A percentile compares a stretch with the other conserved stretches of the same genome.
Conservation (phyloP, 352 stramenopile genomes). For the Peronospora farinosa region DNA sequence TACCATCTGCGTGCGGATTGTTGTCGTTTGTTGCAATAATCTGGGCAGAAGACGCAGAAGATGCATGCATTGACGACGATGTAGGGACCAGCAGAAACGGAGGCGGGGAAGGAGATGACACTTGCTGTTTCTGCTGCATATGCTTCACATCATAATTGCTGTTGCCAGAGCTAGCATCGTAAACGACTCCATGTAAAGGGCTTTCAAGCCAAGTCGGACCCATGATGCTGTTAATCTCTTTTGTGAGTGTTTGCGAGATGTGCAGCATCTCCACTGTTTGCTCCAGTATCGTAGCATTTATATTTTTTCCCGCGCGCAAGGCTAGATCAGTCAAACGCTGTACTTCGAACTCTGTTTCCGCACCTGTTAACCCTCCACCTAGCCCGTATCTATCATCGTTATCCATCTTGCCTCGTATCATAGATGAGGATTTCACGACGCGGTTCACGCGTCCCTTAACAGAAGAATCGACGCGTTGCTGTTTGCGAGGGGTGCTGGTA, state of each 20-base stretch:
- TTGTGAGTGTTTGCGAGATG: constrained; percentile 43
- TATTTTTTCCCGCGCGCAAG: constrained; percentile 58
- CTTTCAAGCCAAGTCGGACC: constrained; percentile 20
- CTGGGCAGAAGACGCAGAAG: constrained; percentile 28
- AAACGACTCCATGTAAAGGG: background rate
- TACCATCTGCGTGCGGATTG: constrained; percentile 6
- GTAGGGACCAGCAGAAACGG: constrained; percentile 39
- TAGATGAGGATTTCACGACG: constrained; percentile 15
- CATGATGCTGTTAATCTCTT: constrained; percentile 46
- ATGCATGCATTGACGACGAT: constrained; percentile 31
- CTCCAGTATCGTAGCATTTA: constrained; percentile 72
- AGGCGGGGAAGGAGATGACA: constrained; percentile 21
- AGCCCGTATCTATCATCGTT: constrained; percentile 16
- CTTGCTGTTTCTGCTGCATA: constrained; percentile 12
- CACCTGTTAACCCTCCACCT: constrained; percentile 10
- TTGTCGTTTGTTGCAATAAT: constrained; percentile 31
- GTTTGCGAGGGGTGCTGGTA: constrained; percentile 33
- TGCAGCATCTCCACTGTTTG: constrained; percentile 71
- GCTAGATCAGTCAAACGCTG: constrained; percentile 68
- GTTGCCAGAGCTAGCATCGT: constrained; percentile 4
- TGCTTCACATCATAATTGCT: constrained; percentile 10
- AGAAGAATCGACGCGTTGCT: constrained; percentile 27
- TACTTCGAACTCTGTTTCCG: constrained; percentile 37
- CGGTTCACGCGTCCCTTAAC: constrained; percentile 23
- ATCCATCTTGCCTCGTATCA: constrained; percentile 14